Percentiles rank a stretch among this genome's conserved stretches.
These are phyloP conservation scores for Silene coronaria DNA, from an alignment of 179 eudicot species.

Conservation along the genomic window DNA sequence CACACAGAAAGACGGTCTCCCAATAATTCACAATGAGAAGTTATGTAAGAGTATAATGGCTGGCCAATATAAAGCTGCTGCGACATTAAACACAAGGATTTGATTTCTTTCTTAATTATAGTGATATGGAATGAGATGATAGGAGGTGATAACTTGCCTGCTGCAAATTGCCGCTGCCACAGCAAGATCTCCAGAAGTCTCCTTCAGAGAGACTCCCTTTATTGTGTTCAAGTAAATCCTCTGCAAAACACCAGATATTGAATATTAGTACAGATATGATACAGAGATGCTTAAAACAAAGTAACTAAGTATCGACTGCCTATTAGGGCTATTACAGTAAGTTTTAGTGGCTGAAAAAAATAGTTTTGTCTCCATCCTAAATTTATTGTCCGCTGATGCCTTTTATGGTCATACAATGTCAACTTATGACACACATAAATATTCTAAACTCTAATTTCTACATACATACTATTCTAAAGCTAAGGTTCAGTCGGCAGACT, in stretches of 20 bases:
- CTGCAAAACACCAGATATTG: constrained; percentile 29
- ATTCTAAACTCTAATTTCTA: too few species aligned
- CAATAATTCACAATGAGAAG: background rate
- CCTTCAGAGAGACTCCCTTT: constrained; percentile 59
- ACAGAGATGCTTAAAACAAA: background rate
- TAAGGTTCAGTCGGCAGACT: too few species aligned
- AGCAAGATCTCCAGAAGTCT: constrained; percentile 94
- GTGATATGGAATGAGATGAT: constrained; percentile 5
- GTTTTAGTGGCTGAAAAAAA: background rate
- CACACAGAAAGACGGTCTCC: background rate
- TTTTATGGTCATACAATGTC: too few species aligned
- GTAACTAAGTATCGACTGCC: background rate
- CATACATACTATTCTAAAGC: too few species aligned
- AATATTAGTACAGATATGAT: background rate
- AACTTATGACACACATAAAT: too few species aligned
- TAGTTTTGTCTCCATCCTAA: background rate
- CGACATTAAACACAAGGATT: background rate
- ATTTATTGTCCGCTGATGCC: too few species aligned
- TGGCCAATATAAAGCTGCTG: background rate
- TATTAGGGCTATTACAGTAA: background rate
- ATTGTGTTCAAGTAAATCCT: constrained; percentile 66
- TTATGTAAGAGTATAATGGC: background rate
- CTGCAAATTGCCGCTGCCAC: constrained; percentile 97
- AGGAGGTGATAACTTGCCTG: constrained; percentile 46
- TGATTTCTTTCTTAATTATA: background rate